Base-by-base conservation (phyloP, 345 rosid genomes). In the Theobroma cacao region DNA sequence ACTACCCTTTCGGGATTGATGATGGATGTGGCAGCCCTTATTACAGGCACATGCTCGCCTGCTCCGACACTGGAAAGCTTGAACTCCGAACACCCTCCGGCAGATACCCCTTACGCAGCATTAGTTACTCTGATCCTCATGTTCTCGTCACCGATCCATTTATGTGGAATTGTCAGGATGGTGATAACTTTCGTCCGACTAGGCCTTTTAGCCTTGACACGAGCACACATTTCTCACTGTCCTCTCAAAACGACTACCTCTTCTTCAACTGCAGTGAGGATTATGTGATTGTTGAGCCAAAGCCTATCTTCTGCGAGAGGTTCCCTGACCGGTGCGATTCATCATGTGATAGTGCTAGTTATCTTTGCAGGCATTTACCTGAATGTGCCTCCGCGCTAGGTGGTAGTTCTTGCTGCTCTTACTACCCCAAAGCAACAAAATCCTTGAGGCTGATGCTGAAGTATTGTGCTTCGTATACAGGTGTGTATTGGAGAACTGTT, bases 1-100 rank as follows among this genome's bases (percentile, higher is more conserved):
- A 74, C 67, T 92, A 92, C 65, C 98, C 98, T 7, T 90, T 95
- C 13, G 88, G 91, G 40, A 85, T 93, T 59, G 97, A 92, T 30
- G 97, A 94, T 11, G 98, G 98, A 24, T 96, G 99, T 50, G 98
- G 98, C 43, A 92, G 93, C 76, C 93, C 97, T 28, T 91, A 89
- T 76, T 96, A 92, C 87, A 86, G 94, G 4, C 93, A 86, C 91
- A 87, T 93, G 84, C 97, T 96, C 7, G 74, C 83, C 9, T 92
- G 98, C 84, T 86, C 96, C 3, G 87, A 88, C 31, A 68, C 87
- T 2, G 89, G 86, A 53, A 76, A 56, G n/a, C 93, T 94, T 13
- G 89, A 92, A 78, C 92, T 96, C 9, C 85, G 93, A 55, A 92
- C 98, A 8, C 99, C 97, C 5, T 94, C 99, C 0, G 97, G 97